Conservation (phyloP, 2,329 filamentous ascomycete genomes). For the Aureobasidium sp. region DNA sequence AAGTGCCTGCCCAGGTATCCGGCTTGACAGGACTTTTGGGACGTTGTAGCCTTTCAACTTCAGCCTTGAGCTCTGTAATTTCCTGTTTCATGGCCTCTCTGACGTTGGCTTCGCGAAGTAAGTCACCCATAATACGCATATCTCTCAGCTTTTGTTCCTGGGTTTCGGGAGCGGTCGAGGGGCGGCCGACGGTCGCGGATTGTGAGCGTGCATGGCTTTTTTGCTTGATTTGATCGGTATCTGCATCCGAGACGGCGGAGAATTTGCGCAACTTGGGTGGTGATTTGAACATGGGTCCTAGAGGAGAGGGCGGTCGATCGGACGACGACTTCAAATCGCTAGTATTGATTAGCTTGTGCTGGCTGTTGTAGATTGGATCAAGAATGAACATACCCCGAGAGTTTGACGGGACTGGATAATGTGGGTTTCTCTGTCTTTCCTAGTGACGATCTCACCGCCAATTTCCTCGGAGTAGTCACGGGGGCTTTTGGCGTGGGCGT, state of each 20-base stretch:
- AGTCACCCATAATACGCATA: conserved; percentile 15
- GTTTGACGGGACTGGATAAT: neutral
- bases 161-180: conserved; percentile 9
- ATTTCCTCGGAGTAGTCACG: neutral
- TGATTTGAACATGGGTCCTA: conserved; percentile 1
- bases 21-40: conserved; percentile 4
- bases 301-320: neutral
- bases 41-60: conserved; percentile 9
- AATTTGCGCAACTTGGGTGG: conserved; percentile 8
- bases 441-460: conserved; percentile 1
- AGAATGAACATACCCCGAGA: neutral
- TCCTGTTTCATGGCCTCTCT: conserved; percentile 12
- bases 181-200: conserved; percentile 9
- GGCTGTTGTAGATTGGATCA: too few relatives aligned
- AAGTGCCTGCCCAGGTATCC: neutral
- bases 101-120: conserved; percentile 13
- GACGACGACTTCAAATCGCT: neutral
- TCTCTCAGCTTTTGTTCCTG: conserved; percentile 13
- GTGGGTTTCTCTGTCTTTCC: neutral
- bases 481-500: neutral
- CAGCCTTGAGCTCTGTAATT: conserved; percentile 12
- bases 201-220: conserved; percentile 11
- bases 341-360: neutral
- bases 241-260: conserved; percentile 10
- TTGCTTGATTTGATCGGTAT: conserved; percentile 12